A percentile compares a stretch with the other conserved stretches of the same genome.
Evolutionary conservation across 2,329 filamentous ascomycete genomes (phyloP).

Genomic region (Aspergillus piperis): DNA sequence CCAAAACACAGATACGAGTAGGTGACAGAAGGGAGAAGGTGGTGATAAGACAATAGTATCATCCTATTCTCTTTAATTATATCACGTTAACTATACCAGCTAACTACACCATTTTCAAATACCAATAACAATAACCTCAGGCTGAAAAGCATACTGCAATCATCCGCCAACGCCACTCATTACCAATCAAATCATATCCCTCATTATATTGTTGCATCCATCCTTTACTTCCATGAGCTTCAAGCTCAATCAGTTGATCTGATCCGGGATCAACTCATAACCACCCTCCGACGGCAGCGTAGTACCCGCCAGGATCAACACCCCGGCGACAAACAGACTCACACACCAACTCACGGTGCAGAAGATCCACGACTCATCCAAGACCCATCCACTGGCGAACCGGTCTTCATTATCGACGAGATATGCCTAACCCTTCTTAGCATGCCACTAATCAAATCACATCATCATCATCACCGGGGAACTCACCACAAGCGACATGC

Average conservation of each 20-base stretch:
- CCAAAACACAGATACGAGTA: too few relatives aligned
- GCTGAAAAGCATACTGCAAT: not conserved
- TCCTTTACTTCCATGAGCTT: not conserved
- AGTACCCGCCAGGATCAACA: constrained; percentile 67
- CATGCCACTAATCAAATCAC: not conserved
- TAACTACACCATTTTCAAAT: not conserved
- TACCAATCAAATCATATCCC: not conserved
- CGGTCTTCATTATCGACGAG: constrained; percentile 80
- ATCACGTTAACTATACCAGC: not conserved
- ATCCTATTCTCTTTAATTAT: not conserved
- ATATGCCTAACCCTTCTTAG: constrained; percentile 62
- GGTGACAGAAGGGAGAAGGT: too few relatives aligned
- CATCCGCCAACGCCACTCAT: constrained; percentile 1
- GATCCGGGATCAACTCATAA: constrained; percentile 72
- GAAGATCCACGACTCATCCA: constrained; percentile 78
- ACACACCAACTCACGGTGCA: constrained; percentile 64
- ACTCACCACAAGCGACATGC: constrained; percentile 81
- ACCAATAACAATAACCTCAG: not conserved
- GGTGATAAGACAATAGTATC: too few relatives aligned
- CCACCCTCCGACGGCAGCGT: constrained; percentile 77
- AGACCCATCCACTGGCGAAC: constrained; percentile 78
- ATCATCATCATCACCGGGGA: not conserved
- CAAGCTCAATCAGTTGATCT: constrained; percentile 15
- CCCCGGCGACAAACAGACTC: constrained; percentile 55
- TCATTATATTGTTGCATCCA: constrained; percentile 6